A percentile compares a stretch with the other conserved stretches of the same genome.
Conservation (phyloP, 371 early-diverging fungal genomes). For the Mortierella sp. region DNA sequence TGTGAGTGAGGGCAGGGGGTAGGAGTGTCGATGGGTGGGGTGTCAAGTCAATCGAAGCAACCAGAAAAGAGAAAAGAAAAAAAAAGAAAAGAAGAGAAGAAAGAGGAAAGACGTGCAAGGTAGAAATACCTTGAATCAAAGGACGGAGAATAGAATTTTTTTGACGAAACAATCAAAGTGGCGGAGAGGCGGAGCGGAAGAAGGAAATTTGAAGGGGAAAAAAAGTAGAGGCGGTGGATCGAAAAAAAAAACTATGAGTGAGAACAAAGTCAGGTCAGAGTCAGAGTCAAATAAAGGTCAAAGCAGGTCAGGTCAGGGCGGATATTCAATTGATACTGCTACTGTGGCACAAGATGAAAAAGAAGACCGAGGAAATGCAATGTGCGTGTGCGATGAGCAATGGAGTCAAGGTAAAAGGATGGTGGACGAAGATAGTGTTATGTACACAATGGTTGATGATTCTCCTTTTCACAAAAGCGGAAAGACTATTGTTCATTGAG, state of each 20-base stretch:
- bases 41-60: conserved; percentile 4
- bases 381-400: no score
- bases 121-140: no score
- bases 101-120: neutral
- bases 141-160: neutral
- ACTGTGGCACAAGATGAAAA: neutral
- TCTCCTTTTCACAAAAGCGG: neutral
- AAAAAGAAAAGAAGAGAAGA: neutral
- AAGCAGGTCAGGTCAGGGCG: neutral
- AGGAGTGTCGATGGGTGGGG: neutral
- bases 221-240: no score
- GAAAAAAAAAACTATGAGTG: neutral
- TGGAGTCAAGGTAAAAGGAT: no score
- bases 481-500: neutral
- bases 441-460: no score
- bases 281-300: neutral
- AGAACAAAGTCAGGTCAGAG: neutral
- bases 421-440: neutral
- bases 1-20: no score
- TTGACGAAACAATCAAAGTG: neutral
- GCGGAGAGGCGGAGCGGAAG: neutral
- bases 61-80: neutral
- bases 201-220: no score
- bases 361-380: neutral
- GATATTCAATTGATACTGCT: neutral